These are phyloP conservation scores for Diaporthe sp. DNA, from an alignment of 2,329 filamentous ascomycete species.

Conservation along the genomic window DNA sequence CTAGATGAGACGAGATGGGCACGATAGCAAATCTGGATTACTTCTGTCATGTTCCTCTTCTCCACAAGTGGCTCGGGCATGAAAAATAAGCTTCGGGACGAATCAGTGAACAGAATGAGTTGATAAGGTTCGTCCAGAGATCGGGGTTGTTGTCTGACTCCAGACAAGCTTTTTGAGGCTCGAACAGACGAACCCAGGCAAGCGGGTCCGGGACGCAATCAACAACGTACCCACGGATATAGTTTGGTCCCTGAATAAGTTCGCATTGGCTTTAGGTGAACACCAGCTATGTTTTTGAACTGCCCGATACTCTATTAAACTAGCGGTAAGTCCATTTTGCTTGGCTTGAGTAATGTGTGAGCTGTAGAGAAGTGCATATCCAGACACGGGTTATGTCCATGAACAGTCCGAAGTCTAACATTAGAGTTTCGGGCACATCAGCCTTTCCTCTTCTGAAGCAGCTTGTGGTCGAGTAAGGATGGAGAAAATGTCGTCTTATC, in stretches of 20 bases:
- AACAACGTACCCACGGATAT: neutral
- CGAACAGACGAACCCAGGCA: slow-evolving; percentile 13
- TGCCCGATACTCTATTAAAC: neutral
- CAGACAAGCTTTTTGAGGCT: slow-evolving; percentile 22
- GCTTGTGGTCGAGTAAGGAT: neutral
- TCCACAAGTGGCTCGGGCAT: neutral
- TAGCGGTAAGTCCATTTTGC: neutral
- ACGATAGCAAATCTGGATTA: neutral
- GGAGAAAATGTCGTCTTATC: neutral
- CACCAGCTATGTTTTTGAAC: neutral
- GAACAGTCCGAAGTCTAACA: neutral
- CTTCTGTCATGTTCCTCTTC: neutral
- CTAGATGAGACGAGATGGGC: neutral
- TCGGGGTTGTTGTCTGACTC: neutral
- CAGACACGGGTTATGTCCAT: neutral
- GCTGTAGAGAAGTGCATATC: neutral
- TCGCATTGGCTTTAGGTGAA: neutral
- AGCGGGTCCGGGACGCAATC: neutral
- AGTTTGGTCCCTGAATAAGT: slow-evolving; percentile 18
- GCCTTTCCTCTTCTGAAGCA: too few species aligned
- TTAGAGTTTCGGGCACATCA: neutral
- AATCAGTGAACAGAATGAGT: neutral
- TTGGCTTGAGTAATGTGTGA: neutral
- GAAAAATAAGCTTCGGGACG: neutral
- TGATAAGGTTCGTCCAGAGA: slow-evolving; percentile 15